Percentiles rank a stretch among this genome's conserved stretches.
phyloP scores from a whole-genome alignment of 73 alveolate species.

The Paraurostyla sp. region DNA sequence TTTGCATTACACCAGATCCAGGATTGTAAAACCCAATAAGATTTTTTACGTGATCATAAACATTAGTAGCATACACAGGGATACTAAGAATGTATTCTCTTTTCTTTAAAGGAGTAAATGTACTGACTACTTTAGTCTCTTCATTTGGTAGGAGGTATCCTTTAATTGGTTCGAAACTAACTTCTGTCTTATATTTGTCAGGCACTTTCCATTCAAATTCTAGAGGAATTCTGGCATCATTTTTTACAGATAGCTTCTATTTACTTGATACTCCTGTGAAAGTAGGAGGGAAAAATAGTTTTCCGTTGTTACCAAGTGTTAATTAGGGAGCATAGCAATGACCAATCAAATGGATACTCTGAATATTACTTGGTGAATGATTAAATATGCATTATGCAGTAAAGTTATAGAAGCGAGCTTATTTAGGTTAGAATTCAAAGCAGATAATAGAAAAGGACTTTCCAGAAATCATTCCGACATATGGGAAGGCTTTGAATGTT shows the following conservation, averaged over 20 bases:
- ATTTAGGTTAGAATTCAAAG: slow-evolving; percentile 96
- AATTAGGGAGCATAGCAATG: slow-evolving; percentile 95
- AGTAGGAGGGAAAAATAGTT: slow-evolving; percentile 97
- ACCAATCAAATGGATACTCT: slow-evolving; percentile 90
- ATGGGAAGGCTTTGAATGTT: slow-evolving; percentile 94
- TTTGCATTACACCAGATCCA: slow-evolving; percentile 79
- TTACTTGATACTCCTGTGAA: slow-evolving; percentile 95
- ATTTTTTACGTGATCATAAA: slow-evolving; percentile 91
- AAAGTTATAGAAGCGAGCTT: slow-evolving; percentile 89
- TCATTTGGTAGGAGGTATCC: slow-evolving; percentile 92
- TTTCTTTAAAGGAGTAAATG: slow-evolving; percentile 95
- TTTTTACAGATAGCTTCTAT: slow-evolving; percentile 90
- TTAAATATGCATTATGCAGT: slow-evolving; percentile 92
- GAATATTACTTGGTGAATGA: slow-evolving; percentile 90
- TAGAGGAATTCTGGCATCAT: slow-evolving; percentile 93
- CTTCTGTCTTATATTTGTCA: slow-evolving; percentile 91
- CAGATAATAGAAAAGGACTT: slow-evolving; percentile 91
- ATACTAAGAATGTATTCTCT: slow-evolving; percentile 88
- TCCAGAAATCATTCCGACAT: slow-evolving; percentile 94
- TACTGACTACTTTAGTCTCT: slow-evolving; percentile 81
- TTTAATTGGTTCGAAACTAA: slow-evolving; percentile 91
- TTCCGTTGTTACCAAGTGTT: slow-evolving; percentile 90
- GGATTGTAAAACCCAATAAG: slow-evolving; percentile 96
- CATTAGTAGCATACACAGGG: slow-evolving; percentile 88
- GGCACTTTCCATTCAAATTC: slow-evolving; percentile 92